Conservation (phyloP, 768 basidiomycete genomes). For the Macrolepiota albuminosa region DNA sequence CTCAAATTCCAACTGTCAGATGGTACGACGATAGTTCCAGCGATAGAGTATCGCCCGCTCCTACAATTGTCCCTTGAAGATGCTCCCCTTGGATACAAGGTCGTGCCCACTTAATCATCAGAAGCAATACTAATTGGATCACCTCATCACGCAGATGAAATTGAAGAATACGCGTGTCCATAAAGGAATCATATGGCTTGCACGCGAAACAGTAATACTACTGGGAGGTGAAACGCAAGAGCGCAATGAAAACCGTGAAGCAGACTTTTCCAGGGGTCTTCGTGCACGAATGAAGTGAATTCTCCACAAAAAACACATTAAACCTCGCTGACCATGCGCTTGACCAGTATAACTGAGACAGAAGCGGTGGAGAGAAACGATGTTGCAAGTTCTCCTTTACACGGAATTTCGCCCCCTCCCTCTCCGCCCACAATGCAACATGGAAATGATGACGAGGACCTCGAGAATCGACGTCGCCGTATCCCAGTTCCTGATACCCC, state of each 20-base stretch:
- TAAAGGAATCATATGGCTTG: constrained; percentile 71
- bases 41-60: constrained; percentile 73
- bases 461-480: constrained; percentile 33
- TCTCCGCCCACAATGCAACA: constrained; percentile 17
- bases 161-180: constrained; percentile 66
- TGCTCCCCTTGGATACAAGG: constrained; percentile 84
- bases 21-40: constrained; percentile 62
- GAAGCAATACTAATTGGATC: neutral
- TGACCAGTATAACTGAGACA: constrained; percentile 21
- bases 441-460: constrained; percentile 33
- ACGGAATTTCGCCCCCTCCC: constrained; percentile 33
- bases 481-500: constrained; percentile 20
- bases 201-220: constrained; percentile 58
- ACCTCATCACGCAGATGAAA: constrained; percentile 45
- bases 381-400: constrained; percentile 28
- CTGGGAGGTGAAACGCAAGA: constrained; percentile 63
- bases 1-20: constrained; percentile 74
- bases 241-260: constrained; percentile 51
- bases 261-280: constrained; percentile 58
- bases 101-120: constrained; percentile 21
- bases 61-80: constrained; percentile 64
- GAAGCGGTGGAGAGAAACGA: constrained; percentile 10
- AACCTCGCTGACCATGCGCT: constrained; percentile 10
- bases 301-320: constrained; percentile 1
- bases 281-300: constrained; percentile 65